Base-by-base conservation (phyloP, 345 rosid species). In the Bruguiera gymnorhiza region DNA sequence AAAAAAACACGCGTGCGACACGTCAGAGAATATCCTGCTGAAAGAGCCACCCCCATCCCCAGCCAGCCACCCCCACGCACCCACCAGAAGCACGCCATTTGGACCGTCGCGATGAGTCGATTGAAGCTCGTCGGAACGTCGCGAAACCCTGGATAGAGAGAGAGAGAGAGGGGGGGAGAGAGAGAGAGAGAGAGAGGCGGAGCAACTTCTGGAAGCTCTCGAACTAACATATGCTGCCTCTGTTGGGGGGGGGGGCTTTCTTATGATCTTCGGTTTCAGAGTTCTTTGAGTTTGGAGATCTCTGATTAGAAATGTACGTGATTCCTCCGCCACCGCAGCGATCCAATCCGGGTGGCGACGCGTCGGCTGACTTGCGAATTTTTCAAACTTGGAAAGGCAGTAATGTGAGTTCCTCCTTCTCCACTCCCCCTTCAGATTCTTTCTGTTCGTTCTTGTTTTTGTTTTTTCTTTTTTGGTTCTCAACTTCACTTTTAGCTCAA, bases 331-430 rank as follows among this genome's bases (percentile, higher is more conserved):
- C 50, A 43, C 50, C 18, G 16, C 50, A 11, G 50, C 50, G 50
- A 43, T 43, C 50, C 16, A 13, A 43, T 43, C 50, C 18, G 18
- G 50, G 5, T 5, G 18, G 50, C 50, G 50, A 18, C 4, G 50
- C 5, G 5, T 43, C 50, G 4, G 50, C 18, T 23, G 29, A 56
- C 60, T 21, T 56, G 11, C 60, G 60, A 56, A 16, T 56, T 75
- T 89, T 86, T 79, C 89, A 86, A 74, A 80, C 79, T 75, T 91
- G 97, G 97, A 91, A 86, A 83, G 96, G 88, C 74, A 89, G 88
- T 81, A 89, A 91, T 82, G 96, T 86, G 62, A 85, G 89, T 32
- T 70, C 66, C 13, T 32, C 66, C 26, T 26, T 55, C 23, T 23
- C 24, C 67, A 24, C 53, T 39, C 60, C 29, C 29, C 23, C 13